Conservation (phyloP, 805 yeast genomes). For the Grigorovia humatica region DNA sequence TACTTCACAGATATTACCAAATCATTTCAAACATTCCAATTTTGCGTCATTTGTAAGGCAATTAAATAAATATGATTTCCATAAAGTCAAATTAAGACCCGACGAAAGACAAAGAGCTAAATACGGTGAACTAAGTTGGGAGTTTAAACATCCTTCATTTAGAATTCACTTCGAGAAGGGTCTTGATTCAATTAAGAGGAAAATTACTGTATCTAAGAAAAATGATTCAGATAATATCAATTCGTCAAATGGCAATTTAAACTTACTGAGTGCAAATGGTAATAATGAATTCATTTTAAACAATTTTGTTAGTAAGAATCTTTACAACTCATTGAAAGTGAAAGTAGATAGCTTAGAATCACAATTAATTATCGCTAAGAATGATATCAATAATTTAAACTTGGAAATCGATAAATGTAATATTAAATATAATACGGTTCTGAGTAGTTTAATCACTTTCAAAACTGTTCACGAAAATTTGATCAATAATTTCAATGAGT, state of each 20-base stretch:
- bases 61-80: conserved; percentile 93
- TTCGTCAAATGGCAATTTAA: conserved; percentile 23
- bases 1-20: conserved; percentile 78
- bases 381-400: conserved; percentile 18
- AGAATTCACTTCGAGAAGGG: conserved; percentile 64
- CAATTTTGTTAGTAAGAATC: conserved; percentile 18
- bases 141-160: conserved; percentile 87
- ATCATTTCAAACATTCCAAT: conserved; percentile 89
- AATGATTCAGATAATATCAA: conserved; percentile 15
- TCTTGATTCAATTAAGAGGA: conserved; percentile 78
- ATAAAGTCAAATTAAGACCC: conserved; percentile 71
- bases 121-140: conserved; percentile 82
- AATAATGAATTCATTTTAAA: conserved; percentile 7
- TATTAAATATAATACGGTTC: conserved; percentile 51
- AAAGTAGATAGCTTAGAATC: conserved; percentile 28
- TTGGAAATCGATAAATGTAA: conserved; percentile 35
- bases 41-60: conserved; percentile 94
- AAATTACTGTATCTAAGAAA: conserved; percentile 53
- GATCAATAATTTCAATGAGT: conserved; percentile 39
- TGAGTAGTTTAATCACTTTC: conserved; percentile 49
- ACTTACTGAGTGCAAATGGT: conserved; percentile 10
- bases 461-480: conserved; percentile 49
- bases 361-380: conserved; percentile 16
- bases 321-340: conserved; percentile 24
- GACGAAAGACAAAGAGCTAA: conserved; percentile 47